Percentiles rank a stretch among this genome's conserved stretches.
phyloP scores from a whole-genome alignment of 148 eudicot species.

The Rhododendron henanense region DNA sequence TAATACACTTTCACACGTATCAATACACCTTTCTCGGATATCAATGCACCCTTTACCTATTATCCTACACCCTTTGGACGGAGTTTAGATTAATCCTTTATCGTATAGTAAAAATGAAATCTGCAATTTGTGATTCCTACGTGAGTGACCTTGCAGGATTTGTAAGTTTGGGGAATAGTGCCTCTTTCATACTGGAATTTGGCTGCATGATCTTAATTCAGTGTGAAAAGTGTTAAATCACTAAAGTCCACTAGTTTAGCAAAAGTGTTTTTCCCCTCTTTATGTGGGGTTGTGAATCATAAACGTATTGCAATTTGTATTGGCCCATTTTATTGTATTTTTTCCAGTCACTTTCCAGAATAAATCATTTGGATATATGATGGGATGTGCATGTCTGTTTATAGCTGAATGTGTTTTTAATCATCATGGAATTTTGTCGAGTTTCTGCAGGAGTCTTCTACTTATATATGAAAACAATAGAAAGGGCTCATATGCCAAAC shows the following conservation, averaged over 20 bases:
- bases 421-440: neutral
- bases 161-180: neutral
- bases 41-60: too few relatives aligned
- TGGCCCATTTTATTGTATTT: neutral
- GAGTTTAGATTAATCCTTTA: neutral
- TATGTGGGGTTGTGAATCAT: neutral
- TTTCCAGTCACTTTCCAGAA: neutral
- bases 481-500: slow-evolving; percentile 97
- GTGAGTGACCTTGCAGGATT: neutral
- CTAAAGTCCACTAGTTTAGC: neutral
- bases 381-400: neutral
- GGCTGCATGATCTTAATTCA: neutral
- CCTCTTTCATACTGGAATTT: neutral
- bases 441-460: slow-evolving; percentile 72
- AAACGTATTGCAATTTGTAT: neutral
- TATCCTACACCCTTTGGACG: too few relatives aligned
- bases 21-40: too few relatives aligned
- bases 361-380: neutral
- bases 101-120: neutral
- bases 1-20: too few relatives aligned
- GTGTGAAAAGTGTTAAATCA: neutral
- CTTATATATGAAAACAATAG: slow-evolving; percentile 92
- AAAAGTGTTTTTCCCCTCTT: neutral
- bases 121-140: neutral
- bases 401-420: neutral